Conservation (phyloP, 768 basidiomycete species). For the Tremella yokohamensis region DNA sequence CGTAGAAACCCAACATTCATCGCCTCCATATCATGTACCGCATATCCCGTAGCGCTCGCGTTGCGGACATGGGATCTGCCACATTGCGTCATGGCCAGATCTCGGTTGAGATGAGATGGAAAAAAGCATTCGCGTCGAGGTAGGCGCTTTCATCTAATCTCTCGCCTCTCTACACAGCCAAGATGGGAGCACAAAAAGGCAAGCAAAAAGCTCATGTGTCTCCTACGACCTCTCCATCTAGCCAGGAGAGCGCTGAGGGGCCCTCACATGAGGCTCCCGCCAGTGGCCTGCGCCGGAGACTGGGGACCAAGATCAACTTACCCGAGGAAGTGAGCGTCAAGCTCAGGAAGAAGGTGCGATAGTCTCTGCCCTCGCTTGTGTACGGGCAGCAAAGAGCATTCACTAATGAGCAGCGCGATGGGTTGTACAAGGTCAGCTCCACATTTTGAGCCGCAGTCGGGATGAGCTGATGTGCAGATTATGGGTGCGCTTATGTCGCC, state of each 20-base stretch:
- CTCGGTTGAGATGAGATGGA: no score
- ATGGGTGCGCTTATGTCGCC: neutral
- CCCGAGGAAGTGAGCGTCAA: slow-evolving; percentile 36
- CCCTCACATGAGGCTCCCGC: neutral
- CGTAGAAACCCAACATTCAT: no score
- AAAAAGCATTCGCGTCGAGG: neutral
- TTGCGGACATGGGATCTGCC: no score
- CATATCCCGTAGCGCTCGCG: no score
- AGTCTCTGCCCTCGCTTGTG: neutral
- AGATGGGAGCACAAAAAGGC: neutral
- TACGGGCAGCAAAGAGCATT: neutral
- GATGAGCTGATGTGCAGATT: slow-evolving; percentile 9
- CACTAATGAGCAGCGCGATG: slow-evolving; percentile 23
- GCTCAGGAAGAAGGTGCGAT: slow-evolving; percentile 33
- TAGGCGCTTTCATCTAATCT: neutral
- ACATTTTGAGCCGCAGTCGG: neutral
- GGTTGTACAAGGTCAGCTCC: slow-evolving; percentile 30
- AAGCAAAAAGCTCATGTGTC: slow-evolving; percentile 3
- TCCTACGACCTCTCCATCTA: neutral
- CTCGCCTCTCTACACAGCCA: neutral
- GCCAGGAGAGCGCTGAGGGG: slow-evolving; percentile 1
- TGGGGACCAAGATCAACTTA: slow-evolving; percentile 18
- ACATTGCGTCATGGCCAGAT: no score
- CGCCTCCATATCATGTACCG: no score
- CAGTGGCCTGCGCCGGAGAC: slow-evolving; percentile 4